phyloP scores from a whole-genome alignment of 2,329 filamentous ascomycete genomes.

The Pseudocercospora musae region DNA sequence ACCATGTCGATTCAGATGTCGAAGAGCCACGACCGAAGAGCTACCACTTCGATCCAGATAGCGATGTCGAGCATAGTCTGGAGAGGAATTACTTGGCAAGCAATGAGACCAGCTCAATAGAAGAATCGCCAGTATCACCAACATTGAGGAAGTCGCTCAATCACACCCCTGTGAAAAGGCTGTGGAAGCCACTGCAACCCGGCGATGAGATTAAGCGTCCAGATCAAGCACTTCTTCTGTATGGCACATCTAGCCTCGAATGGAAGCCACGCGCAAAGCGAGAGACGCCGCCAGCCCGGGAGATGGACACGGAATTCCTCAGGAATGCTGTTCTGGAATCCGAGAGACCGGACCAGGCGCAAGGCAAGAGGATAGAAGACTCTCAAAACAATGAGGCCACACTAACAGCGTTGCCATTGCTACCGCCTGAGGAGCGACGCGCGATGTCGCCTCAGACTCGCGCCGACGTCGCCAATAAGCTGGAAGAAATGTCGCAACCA shows the following conservation, averaged over 20 bases:
- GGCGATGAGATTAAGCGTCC: constrained; percentile 23
- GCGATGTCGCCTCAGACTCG: constrained; percentile 5
- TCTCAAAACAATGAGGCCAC: neutral
- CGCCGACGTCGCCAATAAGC: neutral
- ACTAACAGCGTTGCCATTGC: constrained; percentile 10
- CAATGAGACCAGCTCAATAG: constrained; percentile 7
- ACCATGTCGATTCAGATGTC: constrained; percentile 9
- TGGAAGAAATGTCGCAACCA: constrained; percentile 6
- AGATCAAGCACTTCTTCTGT: constrained; percentile 19
- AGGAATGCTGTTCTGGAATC: constrained; percentile 18
- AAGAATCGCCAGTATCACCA: constrained; percentile 14
- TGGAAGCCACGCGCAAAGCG: constrained; percentile 10
- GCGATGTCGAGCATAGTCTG: constrained; percentile 16
- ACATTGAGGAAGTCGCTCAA: constrained; percentile 9
- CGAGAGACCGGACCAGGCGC: constrained; percentile 3
- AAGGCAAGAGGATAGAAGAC: constrained; percentile 6
- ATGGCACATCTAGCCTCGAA: constrained; percentile 12
- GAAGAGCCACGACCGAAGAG: constrained; percentile 15
- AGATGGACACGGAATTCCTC: constrained; percentile 21
- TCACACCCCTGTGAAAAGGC: constrained; percentile 18
- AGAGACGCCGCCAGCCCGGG: constrained; percentile 17
- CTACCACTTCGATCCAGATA: constrained; percentile 24
- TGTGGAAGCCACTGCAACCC: constrained; percentile 22
- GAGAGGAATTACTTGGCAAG: constrained; percentile 9
- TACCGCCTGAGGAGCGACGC: constrained; percentile 10